Evolutionary conservation across 2,329 filamentous ascomycete species (phyloP).

Genomic region (Ceratocystis smalleyi): DNA sequence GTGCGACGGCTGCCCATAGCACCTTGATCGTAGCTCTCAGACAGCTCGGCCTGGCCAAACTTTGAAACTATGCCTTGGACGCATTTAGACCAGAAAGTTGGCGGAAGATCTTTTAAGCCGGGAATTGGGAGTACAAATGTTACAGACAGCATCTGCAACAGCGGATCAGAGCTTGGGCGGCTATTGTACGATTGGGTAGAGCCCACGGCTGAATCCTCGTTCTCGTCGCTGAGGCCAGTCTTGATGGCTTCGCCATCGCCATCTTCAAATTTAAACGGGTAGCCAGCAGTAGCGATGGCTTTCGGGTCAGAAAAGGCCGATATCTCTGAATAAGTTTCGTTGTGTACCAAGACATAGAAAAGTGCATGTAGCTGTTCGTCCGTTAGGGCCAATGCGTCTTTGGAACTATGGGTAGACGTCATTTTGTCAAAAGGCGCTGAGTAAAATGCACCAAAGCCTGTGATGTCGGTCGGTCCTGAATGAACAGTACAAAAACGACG

Average conservation of each 20-base stretch:
- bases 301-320: constrained; percentile 51
- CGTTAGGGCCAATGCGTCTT: constrained; percentile 6
- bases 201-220: constrained; percentile 17
- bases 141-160: constrained; percentile 45
- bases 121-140: constrained; percentile 51
- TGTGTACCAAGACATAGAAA: constrained; percentile 44
- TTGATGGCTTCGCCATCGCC: constrained; percentile 19
- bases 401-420: not conserved
- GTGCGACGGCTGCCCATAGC: constrained; percentile 59
- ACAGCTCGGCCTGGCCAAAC: constrained; percentile 53
- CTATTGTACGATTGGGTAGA: constrained; percentile 16
- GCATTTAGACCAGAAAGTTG: constrained; percentile 49
- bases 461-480: not conserved
- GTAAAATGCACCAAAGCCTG: not conserved
- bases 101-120: constrained; percentile 45
- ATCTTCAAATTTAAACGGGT: constrained; percentile 39
- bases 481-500: not conserved
- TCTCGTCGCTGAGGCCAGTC: constrained; percentile 1
- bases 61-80: constrained; percentile 44
- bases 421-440: not conserved
- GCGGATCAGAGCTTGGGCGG: constrained; percentile 27
- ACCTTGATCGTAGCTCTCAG: constrained; percentile 71
- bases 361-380: constrained; percentile 37
- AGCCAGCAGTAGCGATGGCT: constrained; percentile 52
- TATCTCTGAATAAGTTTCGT: constrained; percentile 51